Percentiles rank a stretch among this genome's conserved stretches.
phyloP scores from a whole-genome alignment of 768 basidiomycete genomes.

The Goffeauzyma gilvescens region DNA sequence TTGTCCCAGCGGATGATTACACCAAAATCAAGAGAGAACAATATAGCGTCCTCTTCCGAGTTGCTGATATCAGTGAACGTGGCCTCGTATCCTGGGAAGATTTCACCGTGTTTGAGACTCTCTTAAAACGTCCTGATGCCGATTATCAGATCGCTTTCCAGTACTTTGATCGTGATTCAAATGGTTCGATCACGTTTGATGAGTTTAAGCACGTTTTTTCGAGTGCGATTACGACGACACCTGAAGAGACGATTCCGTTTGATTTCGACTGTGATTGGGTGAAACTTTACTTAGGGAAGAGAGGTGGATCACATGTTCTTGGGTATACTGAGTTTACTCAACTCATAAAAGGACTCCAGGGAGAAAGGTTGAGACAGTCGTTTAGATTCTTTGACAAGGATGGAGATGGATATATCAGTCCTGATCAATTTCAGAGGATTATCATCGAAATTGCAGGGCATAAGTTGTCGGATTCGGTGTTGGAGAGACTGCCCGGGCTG shows the following conservation, averaged over 20 bases:
- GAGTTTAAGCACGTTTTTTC: constrained; percentile 87
- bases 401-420: constrained; percentile 79
- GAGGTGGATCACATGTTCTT: constrained; percentile 35
- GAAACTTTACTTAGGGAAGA: constrained; percentile 83
- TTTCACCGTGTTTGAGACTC: constrained; percentile 83
- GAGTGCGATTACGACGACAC: constrained; percentile 52
- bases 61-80: constrained; percentile 25
- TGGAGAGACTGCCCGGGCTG: constrained; percentile 78
- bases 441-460: constrained; percentile 92
- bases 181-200: constrained; percentile 80
- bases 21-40: constrained; percentile 70
- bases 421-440: constrained; percentile 86
- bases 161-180: constrained; percentile 83
- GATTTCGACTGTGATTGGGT: constrained; percentile 96
- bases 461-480: constrained; percentile 83
- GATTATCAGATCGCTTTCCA: constrained; percentile 94
- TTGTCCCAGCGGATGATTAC: constrained; percentile 70
- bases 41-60: constrained; percentile 47
- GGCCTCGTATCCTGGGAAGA: constrained; percentile 57
- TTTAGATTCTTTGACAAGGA: constrained; percentile 80
- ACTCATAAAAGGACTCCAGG: constrained; percentile 94
- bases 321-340: constrained; percentile 73
- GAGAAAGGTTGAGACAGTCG: constrained; percentile 87
- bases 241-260: constrained; percentile 67
- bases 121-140: constrained; percentile 81